These are phyloP conservation scores for Pseudonectria foliicola DNA, from an alignment of 2,329 filamentous ascomycete genomes.

Conservation along the genomic window DNA sequence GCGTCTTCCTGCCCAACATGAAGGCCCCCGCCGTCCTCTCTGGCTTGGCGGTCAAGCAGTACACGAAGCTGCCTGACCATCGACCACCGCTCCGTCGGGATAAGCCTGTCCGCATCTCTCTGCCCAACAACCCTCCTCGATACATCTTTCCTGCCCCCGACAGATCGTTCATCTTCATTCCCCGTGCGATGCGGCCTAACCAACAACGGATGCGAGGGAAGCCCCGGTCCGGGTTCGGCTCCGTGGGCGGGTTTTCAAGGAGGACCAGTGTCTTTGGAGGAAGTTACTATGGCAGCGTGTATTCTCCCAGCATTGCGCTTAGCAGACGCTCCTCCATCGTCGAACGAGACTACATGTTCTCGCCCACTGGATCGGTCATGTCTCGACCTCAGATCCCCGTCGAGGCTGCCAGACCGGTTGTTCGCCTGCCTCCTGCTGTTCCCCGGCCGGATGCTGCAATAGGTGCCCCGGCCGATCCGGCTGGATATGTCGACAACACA, in stretches of 20 bases:
- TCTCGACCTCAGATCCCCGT: constrained; percentile 57
- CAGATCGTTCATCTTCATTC: constrained; percentile 96
- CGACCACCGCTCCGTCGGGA: constrained; percentile 88
- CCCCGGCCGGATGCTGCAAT: constrained; percentile 25
- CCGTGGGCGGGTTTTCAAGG: constrained; percentile 60
- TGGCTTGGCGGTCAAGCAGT: constrained; percentile 75
- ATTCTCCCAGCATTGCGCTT: constrained; percentile 80
- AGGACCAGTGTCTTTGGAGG: constrained; percentile 76
- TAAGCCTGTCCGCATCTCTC: constrained; percentile 89
- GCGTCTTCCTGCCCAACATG: constrained; percentile 74
- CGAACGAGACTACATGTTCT: constrained; percentile 65
- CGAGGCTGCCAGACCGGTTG: constrained; percentile 64
- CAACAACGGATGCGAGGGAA: constrained; percentile 70
- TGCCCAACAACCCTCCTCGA: constrained; percentile 69
- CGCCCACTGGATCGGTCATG: constrained; percentile 71
- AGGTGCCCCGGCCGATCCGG: constrained; percentile 13
- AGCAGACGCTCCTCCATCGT: constrained; percentile 79
- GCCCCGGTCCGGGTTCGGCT: constrained; percentile 64
- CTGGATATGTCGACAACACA: constrained; percentile 9
- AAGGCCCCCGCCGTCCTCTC: constrained; percentile 63
- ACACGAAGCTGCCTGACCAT: constrained; percentile 91
- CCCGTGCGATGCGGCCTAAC: constrained; percentile 84
- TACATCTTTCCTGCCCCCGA: constrained; percentile 90
- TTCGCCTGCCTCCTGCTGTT: constrained; percentile 66
- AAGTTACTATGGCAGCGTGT: constrained; percentile 66